Conservation (phyloP, 2,329 filamentous ascomycete genomes). For the Aspergillus japonicus region DNA sequence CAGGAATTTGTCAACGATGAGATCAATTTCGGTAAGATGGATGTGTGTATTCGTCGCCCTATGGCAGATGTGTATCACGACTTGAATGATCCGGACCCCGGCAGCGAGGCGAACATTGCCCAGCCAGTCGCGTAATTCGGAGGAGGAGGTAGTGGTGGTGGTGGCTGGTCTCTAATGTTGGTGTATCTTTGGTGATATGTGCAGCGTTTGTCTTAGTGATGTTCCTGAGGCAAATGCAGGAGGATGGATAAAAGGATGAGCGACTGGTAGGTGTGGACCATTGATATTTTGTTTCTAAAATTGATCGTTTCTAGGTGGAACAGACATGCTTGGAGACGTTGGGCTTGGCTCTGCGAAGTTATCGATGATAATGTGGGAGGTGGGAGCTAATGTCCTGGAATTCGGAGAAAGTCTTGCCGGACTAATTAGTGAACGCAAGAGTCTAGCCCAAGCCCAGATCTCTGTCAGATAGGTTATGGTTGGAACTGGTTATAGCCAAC, state of each 20-base stretch:
- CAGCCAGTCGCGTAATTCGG: not conserved
- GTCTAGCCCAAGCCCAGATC: too few species aligned
- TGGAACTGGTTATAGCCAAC: too few species aligned
- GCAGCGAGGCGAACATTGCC: not conserved
- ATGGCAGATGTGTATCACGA: too few species aligned
- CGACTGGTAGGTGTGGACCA: not conserved
- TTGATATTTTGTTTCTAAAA: not conserved
- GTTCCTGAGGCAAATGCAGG: not conserved
- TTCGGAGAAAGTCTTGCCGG: not conserved
- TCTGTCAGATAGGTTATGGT: too few species aligned
- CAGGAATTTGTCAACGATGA: not conserved
- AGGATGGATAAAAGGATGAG: not conserved
- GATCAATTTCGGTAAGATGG: not conserved
- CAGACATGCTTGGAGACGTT: not conserved
- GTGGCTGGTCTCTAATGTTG: not conserved
- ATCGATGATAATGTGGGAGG: not conserved
- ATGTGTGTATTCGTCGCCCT: not conserved
- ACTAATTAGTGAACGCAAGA: too few species aligned
- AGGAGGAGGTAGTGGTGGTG: not conserved
- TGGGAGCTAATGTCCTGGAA: not conserved
- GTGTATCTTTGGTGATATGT: not conserved
- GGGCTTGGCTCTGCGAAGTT: not conserved
- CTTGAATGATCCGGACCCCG: not conserved
- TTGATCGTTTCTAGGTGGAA: not conserved
- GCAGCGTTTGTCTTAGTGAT: not conserved